A percentile compares a stretch with the other conserved stretches of the same genome.
Conservation (phyloP, 805 yeast genomes). For the Kazachstania martiniae region DNA sequence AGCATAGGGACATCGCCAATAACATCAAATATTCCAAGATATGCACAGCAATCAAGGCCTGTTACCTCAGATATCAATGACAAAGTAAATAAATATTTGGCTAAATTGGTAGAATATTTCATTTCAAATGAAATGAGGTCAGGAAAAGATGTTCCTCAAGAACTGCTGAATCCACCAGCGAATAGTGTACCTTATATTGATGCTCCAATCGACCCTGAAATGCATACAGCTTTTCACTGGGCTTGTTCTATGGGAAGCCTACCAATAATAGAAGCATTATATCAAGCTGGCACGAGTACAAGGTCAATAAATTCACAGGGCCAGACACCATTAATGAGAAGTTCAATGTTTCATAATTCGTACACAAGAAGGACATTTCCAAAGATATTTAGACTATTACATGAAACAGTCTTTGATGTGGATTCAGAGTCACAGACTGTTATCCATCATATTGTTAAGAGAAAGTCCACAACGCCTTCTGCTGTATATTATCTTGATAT, state of each 20-base stretch:
- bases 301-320: slow-evolving; percentile 58
- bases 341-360: slow-evolving; percentile 81
- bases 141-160: slow-evolving; percentile 19
- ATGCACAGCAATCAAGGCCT: slow-evolving; percentile 14
- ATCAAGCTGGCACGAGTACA: slow-evolving; percentile 58
- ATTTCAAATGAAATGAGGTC: slow-evolving; percentile 24
- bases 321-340: slow-evolving; percentile 77
- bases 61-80: slow-evolving; percentile 24
- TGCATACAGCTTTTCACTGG: slow-evolving; percentile 94
- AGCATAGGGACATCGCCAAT: slow-evolving; percentile 26
- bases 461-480: slow-evolving; percentile 64
- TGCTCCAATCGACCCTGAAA: slow-evolving; percentile 85
- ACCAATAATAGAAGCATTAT: slow-evolving; percentile 61
- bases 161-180: slow-evolving; percentile 22
- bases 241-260: slow-evolving; percentile 91
- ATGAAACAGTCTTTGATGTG: slow-evolving; percentile 64
- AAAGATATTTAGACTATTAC: slow-evolving; percentile 60
- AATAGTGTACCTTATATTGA: slow-evolving; percentile 35
- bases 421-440: slow-evolving; percentile 70
- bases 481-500: slow-evolving; percentile 76
- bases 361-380: slow-evolving; percentile 74
- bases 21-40: slow-evolving; percentile 22
- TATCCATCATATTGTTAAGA: slow-evolving; percentile 71
- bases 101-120: slow-evolving; percentile 25
- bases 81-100: slow-evolving; percentile 23